Conservation (phyloP, 805 yeast species). For the Kazachstania viticola region DNA sequence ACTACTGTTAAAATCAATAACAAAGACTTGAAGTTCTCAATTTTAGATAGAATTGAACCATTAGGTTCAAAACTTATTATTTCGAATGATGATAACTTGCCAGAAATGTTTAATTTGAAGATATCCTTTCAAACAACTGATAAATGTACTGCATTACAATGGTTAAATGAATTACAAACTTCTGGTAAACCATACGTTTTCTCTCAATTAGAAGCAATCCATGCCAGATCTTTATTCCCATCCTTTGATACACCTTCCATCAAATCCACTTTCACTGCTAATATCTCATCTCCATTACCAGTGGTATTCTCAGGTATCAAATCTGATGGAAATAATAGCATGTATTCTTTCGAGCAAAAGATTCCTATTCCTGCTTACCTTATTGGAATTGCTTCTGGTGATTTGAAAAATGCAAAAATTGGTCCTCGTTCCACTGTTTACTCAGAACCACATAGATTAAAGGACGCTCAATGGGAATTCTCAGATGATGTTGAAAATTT, state of each 20-base stretch:
- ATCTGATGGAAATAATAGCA: conserved; percentile 7
- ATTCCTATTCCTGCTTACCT: conserved; percentile 81
- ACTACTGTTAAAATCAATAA: conserved; percentile 35
- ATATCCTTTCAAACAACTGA: conserved; percentile 60
- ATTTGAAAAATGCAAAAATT: conserved; percentile 49
- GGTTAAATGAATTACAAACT: conserved; percentile 65
- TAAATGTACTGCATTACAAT: conserved; percentile 75
- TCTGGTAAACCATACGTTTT: conserved; percentile 60
- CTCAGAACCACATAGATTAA: conserved; percentile 60
- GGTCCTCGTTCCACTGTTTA: conserved; percentile 84
- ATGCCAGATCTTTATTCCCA: conserved; percentile 79
- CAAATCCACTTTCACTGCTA: conserved; percentile 51
- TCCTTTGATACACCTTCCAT: conserved; percentile 86
- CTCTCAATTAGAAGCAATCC: conserved; percentile 87
- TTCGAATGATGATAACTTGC: neutral
- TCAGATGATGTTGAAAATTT: conserved; percentile 71
- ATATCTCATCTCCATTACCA: conserved; percentile 53
- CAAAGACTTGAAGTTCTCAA: conserved; percentile 13
- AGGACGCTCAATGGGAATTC: conserved; percentile 68
- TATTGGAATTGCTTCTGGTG: conserved; percentile 79
- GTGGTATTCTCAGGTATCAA: conserved; percentile 62
- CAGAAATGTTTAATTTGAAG: conserved; percentile 19
- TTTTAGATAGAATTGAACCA: conserved; percentile 37
- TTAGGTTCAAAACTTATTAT: conserved; percentile 48
- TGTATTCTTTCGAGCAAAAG: conserved; percentile 52